Evolutionary conservation across 192 early-diverging fungal species (phyloP).

Genomic region (Linnemannia hyalina): DNA sequence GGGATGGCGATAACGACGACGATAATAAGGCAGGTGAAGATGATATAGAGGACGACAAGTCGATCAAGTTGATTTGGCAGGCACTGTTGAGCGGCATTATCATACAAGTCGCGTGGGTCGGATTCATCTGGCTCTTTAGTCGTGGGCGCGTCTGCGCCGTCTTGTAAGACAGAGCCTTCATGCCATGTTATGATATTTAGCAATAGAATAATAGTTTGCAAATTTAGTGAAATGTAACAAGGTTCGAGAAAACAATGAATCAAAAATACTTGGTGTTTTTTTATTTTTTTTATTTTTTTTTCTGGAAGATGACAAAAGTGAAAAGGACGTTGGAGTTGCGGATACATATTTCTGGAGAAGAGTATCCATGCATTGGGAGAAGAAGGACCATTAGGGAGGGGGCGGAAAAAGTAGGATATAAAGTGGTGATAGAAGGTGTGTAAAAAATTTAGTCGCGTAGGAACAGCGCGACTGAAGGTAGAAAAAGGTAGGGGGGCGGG

Average conservation of each 20-base stretch:
- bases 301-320: not conserved
- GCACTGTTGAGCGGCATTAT: slow-evolving; percentile 26
- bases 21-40: not conserved
- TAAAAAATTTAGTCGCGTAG: not conserved
- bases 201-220: not conserved
- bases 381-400: not conserved
- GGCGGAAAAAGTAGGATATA: not conserved
- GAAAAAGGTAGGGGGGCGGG: too few species aligned
- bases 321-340: too few species aligned
- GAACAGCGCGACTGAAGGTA: not conserved
- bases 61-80: slow-evolving; percentile 34
- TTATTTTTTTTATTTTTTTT: slow-evolving; percentile 15
- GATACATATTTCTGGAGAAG: too few species aligned
- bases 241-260: not conserved
- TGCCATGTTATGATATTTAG: not conserved
- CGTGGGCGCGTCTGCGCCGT: slow-evolving; percentile 28
- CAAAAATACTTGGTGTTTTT: not conserved
- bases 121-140: slow-evolving; percentile 34
- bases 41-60: not conserved
- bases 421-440: not conserved
- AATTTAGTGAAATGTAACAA: not conserved
- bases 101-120: slow-evolving; percentile 35
- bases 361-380: not conserved
- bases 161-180: not conserved
- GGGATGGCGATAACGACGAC: not conserved